Percentiles rank a stretch among this genome's conserved stretches.
Evolutionary conservation across 2,329 filamentous ascomycete genomes (phyloP).

Genomic region (Alternaria dauci): DNA sequence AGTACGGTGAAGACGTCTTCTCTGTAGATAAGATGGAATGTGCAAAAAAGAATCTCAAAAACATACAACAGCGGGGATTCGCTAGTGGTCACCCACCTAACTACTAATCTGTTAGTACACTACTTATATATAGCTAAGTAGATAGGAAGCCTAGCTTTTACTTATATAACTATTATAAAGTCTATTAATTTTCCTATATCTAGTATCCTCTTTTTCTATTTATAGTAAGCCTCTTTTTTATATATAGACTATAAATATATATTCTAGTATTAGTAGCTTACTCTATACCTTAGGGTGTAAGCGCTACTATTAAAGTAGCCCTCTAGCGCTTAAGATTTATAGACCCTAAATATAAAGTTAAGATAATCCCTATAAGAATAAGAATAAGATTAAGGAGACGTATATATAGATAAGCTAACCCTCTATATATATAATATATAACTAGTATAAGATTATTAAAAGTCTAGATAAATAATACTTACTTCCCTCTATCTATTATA

Average conservation of each 20-base stretch:
- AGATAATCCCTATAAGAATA: not conserved
- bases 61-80: not conserved
- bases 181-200: not conserved
- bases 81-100: not conserved
- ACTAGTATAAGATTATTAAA: not conserved
- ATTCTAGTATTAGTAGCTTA: not conserved
- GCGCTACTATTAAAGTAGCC: not conserved
- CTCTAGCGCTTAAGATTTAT: not conserved
- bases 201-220: not conserved
- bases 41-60: not conserved
- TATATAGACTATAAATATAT: not conserved
- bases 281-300: not conserved
- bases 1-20: not conserved
- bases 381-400: no score
- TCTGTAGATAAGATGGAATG: not conserved
- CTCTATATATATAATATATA: not conserved
- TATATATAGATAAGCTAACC: not conserved
- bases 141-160: not conserved
- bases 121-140: not conserved
- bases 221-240: not conserved
- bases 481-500: not conserved
- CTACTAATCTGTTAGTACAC: not conserved
- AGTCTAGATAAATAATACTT: not conserved
- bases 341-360: not conserved
- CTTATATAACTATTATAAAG: no score